These are phyloP conservation scores for Trichoderma brevicompactum DNA, from an alignment of 2,329 filamentous ascomycete genomes.

Conservation along the genomic window DNA sequence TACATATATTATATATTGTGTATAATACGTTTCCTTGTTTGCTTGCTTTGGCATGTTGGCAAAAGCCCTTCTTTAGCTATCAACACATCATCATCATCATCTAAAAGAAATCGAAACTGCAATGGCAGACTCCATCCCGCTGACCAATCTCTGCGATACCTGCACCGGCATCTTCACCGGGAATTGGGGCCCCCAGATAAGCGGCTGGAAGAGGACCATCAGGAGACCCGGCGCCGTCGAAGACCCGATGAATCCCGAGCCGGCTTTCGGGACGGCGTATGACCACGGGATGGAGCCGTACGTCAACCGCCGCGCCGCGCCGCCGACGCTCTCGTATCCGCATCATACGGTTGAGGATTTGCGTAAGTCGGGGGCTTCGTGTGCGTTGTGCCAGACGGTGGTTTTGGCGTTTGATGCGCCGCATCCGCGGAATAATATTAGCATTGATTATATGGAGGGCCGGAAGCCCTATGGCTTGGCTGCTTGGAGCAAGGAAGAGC, in stretches of 20 bases:
- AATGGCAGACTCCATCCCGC: background rate
- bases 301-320: background rate
- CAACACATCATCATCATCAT: background rate
- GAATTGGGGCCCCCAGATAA: background rate
- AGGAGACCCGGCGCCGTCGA: background rate
- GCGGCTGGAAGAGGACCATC: slow-evolving; percentile 10
- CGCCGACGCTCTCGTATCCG: slow-evolving; percentile 17
- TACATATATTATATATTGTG: background rate
- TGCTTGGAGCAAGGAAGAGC: background rate
- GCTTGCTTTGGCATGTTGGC: background rate
- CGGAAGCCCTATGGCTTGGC: slow-evolving; percentile 17
- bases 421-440: background rate
- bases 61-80: background rate
- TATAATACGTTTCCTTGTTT: background rate
- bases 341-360: slow-evolving; percentile 6
- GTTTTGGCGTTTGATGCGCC: slow-evolving; percentile 17
- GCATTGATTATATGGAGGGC: slow-evolving; percentile 12
- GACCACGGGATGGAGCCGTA: slow-evolving; percentile 20
- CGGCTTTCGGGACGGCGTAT: slow-evolving; percentile 10
- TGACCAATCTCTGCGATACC: background rate
- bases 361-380: background rate
- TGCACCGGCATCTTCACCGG: slow-evolving; percentile 15
- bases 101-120: no score
- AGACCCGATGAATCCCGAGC: slow-evolving; percentile 2
- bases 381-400: slow-evolving; percentile 14